A percentile compares a stretch with the other conserved stretches of the same genome.
These are phyloP conservation scores for Nemophila menziesii DNA, from an alignment of 257 asterid genomes.

Conservation along the genomic window DNA sequence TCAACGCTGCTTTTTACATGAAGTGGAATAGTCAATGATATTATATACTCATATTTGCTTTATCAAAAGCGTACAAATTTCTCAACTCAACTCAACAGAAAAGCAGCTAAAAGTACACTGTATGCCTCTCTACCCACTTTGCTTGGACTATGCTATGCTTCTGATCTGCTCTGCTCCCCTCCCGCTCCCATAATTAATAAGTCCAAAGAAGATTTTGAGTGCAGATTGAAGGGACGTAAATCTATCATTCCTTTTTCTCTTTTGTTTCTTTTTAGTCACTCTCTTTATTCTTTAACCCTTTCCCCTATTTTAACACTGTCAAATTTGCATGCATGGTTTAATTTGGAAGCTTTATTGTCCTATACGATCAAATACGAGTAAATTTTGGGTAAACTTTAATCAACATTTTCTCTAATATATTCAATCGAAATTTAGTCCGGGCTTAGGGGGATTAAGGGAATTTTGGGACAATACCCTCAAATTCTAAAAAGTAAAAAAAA, in stretches of 20 bases:
- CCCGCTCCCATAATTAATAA: not conserved
- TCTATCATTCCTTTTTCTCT: not conserved
- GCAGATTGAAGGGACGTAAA: not conserved
- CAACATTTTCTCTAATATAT: too few relatives aligned
- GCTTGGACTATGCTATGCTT: constrained; percentile 8
- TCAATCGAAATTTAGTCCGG: too few relatives aligned
- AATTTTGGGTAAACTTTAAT: too few relatives aligned
- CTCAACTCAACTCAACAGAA: not conserved
- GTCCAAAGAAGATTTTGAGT: constrained; percentile 13
- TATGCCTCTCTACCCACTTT: constrained; percentile 17
- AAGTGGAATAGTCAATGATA: constrained; percentile 1
- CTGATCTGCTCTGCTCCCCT: constrained; percentile 2
- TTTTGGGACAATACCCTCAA: too few relatives aligned
- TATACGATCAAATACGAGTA: not conserved
- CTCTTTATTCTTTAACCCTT: constrained; percentile 10
- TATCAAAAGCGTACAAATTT: constrained; percentile 26
- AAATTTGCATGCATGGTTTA: not conserved
- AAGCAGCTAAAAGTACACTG: constrained; percentile 27
- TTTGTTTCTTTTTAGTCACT: constrained; percentile 1
- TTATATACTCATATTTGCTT: constrained; percentile 10
- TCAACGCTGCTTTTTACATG: constrained; percentile 4
- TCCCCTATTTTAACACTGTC: constrained; percentile 3
- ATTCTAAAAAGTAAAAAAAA: too few relatives aligned
- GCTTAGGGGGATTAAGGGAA: too few relatives aligned
- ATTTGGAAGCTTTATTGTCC: constrained; percentile 4